These are phyloP conservation scores for Fragilariopsis cylindrus DNA, from an alignment of 108 stramenopile genomes.

Conservation along the genomic window DNA sequence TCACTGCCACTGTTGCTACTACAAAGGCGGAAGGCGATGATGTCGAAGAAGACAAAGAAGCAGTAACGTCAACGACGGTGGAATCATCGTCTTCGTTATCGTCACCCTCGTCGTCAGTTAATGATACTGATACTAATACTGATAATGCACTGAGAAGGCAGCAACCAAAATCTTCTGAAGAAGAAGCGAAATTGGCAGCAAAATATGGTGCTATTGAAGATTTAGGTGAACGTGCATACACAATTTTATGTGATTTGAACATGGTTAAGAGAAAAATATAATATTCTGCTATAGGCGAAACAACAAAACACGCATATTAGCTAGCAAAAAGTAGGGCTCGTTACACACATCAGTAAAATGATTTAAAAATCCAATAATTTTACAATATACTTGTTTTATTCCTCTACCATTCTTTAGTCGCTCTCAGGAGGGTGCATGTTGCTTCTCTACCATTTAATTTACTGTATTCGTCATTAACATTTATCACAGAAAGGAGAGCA, in stretches of 20 bases:
- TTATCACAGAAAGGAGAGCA: conserved; percentile 38
- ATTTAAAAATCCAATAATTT: neutral
- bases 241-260: conserved; percentile 54
- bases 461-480: conserved; percentile 3
- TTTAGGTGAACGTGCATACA: conserved; percentile 48
- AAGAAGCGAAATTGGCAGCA: conserved; percentile 41
- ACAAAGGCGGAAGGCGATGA: neutral
- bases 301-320: neutral
- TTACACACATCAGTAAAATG: too few species aligned
- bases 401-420: too few species aligned
- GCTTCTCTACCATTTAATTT: neutral
- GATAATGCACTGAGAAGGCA: neutral
- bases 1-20: neutral
- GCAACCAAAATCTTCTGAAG: conserved; percentile 44
- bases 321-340: neutral
- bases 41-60: neutral
- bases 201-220: conserved; percentile 56
- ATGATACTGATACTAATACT: neutral
- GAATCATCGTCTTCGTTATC: too few species aligned
- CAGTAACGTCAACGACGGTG: too few species aligned
- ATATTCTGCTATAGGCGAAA: neutral
- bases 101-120: too few species aligned
- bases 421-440: too few species aligned
- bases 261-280: conserved; percentile 25
- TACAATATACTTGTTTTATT: neutral